Conservation (phyloP, 164 flowering plant species). For the Vitis rotundifolia region DNA sequence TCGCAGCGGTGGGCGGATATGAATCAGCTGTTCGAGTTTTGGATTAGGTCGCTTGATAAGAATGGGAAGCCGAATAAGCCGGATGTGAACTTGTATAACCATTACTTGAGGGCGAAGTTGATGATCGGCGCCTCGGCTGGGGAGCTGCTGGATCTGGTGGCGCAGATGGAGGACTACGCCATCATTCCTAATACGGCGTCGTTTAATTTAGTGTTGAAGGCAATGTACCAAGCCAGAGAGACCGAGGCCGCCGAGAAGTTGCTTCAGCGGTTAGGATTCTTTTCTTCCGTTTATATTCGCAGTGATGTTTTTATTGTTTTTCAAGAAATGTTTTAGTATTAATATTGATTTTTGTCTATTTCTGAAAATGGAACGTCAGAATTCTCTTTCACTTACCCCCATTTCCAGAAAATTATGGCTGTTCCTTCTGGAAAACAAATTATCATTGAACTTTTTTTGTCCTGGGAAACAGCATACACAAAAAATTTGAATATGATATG, state of each 20-base stretch:
- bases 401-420: too few species aligned
- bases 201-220: constrained; percentile 75
- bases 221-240: constrained; percentile 63
- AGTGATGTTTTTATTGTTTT: too few species aligned
- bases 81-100: constrained; percentile 69
- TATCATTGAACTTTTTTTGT: too few species aligned
- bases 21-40: constrained; percentile 71
- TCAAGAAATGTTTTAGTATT: too few species aligned
- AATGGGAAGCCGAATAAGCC: constrained; percentile 85
- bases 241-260: constrained; percentile 65
- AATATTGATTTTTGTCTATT: too few species aligned
- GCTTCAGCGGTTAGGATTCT: constrained; percentile 56
- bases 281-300: not conserved
- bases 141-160: constrained; percentile 68
- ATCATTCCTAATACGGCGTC: constrained; percentile 82
- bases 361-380: too few species aligned
- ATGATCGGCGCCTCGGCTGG: constrained; percentile 60
- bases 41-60: constrained; percentile 69
- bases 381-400: too few species aligned
- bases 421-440: too few species aligned
- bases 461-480: too few species aligned
- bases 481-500: too few species aligned
- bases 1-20: constrained; percentile 72
- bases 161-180: constrained; percentile 60
- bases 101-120: constrained; percentile 73